Conservation (phyloP, 2,329 filamentous ascomycete genomes). For the Ascochyta lentis region DNA sequence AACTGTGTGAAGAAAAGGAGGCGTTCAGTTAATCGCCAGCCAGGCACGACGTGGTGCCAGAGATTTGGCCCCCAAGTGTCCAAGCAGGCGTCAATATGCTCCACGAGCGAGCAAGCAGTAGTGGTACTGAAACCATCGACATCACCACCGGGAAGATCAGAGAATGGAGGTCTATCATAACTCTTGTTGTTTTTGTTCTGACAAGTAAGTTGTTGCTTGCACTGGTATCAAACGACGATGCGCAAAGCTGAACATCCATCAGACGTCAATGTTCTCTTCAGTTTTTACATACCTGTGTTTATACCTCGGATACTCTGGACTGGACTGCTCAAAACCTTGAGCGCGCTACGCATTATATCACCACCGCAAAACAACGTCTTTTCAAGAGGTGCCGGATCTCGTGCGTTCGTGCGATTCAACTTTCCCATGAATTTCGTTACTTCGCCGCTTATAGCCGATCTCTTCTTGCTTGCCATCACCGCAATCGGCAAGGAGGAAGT, state of each 20-base stretch:
- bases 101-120: not conserved
- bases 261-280: slow-evolving; percentile 75
- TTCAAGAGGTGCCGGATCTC: slow-evolving; percentile 35
- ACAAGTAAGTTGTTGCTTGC: slow-evolving; percentile 64
- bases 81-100: not conserved
- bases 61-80: not conserved
- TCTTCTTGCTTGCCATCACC: slow-evolving; percentile 72
- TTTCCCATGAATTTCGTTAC: slow-evolving; percentile 76
- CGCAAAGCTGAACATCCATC: not conserved
- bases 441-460: slow-evolving; percentile 71
- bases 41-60: not conserved
- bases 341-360: slow-evolving; percentile 60
- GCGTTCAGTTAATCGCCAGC: not conserved
- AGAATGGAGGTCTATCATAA: slow-evolving; percentile 73
- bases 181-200: slow-evolving; percentile 70
- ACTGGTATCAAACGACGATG: not conserved
- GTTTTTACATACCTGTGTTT: slow-evolving; percentile 69
- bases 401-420: slow-evolving; percentile 57
- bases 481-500: slow-evolving; percentile 73
- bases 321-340: slow-evolving; percentile 54
- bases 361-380: slow-evolving; percentile 42
- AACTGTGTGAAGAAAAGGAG: not conserved
- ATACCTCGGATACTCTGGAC: slow-evolving; percentile 62
- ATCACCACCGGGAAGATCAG: slow-evolving; percentile 61
- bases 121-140: slow-evolving; percentile 1